Base-by-base conservation (phyloP, 768 basidiomycete genomes). In the Terana coerulea region DNA sequence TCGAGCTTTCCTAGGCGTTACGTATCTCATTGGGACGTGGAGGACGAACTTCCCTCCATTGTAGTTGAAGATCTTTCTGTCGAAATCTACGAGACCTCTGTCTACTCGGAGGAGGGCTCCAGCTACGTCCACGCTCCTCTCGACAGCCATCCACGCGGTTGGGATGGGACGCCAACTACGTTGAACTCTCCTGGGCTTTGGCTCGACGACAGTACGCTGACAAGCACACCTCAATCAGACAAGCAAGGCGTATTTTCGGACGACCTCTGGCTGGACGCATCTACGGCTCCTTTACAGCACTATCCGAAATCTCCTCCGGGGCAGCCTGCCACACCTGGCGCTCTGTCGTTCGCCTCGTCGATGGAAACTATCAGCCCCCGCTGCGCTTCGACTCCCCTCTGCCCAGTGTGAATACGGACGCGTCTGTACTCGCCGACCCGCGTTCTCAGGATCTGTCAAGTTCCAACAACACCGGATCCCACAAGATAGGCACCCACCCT, bases 231-330 rank as follows among this genome's bases (percentile, higher is more conserved):
- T 29, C 43, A 9, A 17, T 17, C 21, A 21, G 29, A 30, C 10
- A 29, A n/a, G 3, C 7, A 46, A 21, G 12, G n/a, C 3, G 19
- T n/a, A 8, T 17, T 10, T 22, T 3, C 12, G 30, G 10, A 46
- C 11, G 24, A 46, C 19, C 29, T n/a, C 9, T 17, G 6, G 28
- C 21, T 46, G 28, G 29, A 30, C 45, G 29, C 31, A 19, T 33
- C 45, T 6, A 22, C 21, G 39, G n/a, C n/a, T n/a, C n/a, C n/a
- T n/a, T 22, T 46, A 19, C 21, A 46, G 30, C 28, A 46, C 19
- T 46, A 46, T 22, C 45, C 45, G 19, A 46, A 33, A 33, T 46
- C 45, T 3, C 45, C 45, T 46, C 45, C 45, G 5, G 22, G 31
- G 5, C 19, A 17, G 11, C 17, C 12, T 15, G 30, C 21, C 17